Conservation (phyloP, 148 eudicot genomes). For the Silene latifolia region DNA sequence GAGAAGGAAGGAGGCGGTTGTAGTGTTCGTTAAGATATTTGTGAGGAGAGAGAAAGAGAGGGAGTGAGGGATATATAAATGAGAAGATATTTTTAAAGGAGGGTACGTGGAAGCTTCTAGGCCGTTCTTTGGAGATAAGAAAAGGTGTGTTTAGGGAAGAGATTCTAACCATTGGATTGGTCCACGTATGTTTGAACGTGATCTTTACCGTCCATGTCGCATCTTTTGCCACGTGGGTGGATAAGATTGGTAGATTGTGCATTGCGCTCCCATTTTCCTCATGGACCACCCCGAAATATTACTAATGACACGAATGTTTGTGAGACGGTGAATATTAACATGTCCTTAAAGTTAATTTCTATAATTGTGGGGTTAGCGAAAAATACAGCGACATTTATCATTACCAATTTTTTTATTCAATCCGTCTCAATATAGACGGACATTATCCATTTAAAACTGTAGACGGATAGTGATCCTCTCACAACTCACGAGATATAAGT, state of each 20-base stretch:
- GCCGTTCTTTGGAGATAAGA: conserved; percentile 43
- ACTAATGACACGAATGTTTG: no score
- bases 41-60: conserved; percentile 2
- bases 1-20: conserved; percentile 20
- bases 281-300: no score
- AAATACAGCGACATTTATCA: no score
- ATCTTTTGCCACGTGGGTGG: conserved; percentile 32
- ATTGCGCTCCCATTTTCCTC: no score
- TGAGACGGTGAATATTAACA: no score
- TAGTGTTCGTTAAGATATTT: conserved; percentile 20
- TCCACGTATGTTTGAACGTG: not conserved
- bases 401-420: no score
- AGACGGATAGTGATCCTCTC: no score
- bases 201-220: conserved; percentile 29
- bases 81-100: not conserved
- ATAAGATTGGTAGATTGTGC: not conserved
- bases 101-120: conserved; percentile 31
- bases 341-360: no score
- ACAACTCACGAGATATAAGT: no score
- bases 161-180: conserved; percentile 30
- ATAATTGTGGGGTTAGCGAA: no score
- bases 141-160: conserved; percentile 10
- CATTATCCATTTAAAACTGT: no score
- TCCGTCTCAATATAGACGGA: no score
- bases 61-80: conserved; percentile 24